These are phyloP conservation scores for Nitzschia sp. DNA, from an alignment of 108 stramenopile species.

Conservation along the genomic window DNA sequence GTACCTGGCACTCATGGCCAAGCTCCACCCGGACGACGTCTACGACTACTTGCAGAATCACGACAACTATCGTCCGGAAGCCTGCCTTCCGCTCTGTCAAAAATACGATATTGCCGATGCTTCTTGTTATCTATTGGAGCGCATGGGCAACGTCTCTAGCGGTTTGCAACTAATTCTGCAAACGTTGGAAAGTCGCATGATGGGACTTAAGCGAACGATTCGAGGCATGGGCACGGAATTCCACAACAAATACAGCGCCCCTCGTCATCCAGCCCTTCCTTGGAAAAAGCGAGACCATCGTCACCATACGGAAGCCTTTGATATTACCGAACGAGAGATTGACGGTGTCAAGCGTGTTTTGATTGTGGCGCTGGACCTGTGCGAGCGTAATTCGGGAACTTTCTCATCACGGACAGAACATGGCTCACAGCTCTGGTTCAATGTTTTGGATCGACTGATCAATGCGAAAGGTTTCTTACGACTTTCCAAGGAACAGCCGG, in stretches of 20 bases:
- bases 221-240: slow-evolving; percentile 46
- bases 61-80: slow-evolving; percentile 79
- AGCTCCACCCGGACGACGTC: slow-evolving; percentile 76
- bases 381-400: slow-evolving; percentile 78
- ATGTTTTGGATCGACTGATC: slow-evolving; percentile 80
- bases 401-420: slow-evolving; percentile 53
- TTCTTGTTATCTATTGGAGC: slow-evolving; percentile 86
- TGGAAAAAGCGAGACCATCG: slow-evolving; percentile 16
- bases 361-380: slow-evolving; percentile 70
- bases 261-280: background rate
- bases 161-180: slow-evolving; percentile 85
- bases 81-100: slow-evolving; percentile 82
- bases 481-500: slow-evolving; percentile 62
- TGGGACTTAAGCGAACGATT: slow-evolving; percentile 62
- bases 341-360: slow-evolving; percentile 66
- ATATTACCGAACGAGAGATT: slow-evolving; percentile 58
- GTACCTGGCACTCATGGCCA: slow-evolving; percentile 69
- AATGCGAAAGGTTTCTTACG: slow-evolving; percentile 77
- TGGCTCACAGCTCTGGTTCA: slow-evolving; percentile 84
- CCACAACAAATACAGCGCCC: slow-evolving; percentile 12
- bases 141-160: slow-evolving; percentile 85
- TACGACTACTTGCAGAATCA: slow-evolving; percentile 77
- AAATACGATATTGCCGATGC: slow-evolving; percentile 86
- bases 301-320: slow-evolving; percentile 8
- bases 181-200: slow-evolving; percentile 70